Base-by-base conservation (phyloP, 2,329 filamentous ascomycete genomes). In the Trichoderma lentiforme region DNA sequence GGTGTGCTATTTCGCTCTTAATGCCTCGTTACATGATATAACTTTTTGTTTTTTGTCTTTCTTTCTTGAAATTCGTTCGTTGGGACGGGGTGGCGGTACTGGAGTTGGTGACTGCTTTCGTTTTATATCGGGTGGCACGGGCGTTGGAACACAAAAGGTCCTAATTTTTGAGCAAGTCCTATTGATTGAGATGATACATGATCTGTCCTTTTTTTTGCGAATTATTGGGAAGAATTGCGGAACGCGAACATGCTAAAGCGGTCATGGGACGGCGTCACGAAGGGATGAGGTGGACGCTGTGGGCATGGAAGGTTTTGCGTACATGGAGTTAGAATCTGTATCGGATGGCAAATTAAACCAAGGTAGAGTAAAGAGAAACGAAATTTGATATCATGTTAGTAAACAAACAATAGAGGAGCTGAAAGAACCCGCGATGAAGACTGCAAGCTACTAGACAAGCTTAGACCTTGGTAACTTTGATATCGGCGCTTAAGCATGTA, bases 101-200 rank as follows among this genome's bases (percentile, higher is more conserved):
- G 72, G 67, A 71, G 69, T 73, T 65, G 21, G 36, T 64, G 63
- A 72, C 21, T 62, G 57, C 36, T 73, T 73, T 73, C 51, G 21
- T 71, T 61, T 63, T 53, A 24, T 36, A 51, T 65, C 24, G 60
- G 62, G 60, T 34, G n/a, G 26, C 28, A 56, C 51, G 21, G 71
- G 71, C 71, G 71, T 72, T 70, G 71, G 56, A 61, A 61, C 64
- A 69, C 36, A 70, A 71, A 72, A 69, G 62, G 71, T 53, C 53
- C 51, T 34, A 56, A 71, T 57, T 57, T 34, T 70, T 57, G 71
- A 60, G 30, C 43, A 43, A 51, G 32, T 51, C 57, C 26, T 11
- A 51, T 39, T 61, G 60, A 57, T 36, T 72, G 66, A 70, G 60
- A 71, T 72, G 71, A 70, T 70, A 61, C 62, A 64, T 51, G 67